Conservation (phyloP, 1,139 yeast genomes). For the Arxiozyma slooffiae region DNA sequence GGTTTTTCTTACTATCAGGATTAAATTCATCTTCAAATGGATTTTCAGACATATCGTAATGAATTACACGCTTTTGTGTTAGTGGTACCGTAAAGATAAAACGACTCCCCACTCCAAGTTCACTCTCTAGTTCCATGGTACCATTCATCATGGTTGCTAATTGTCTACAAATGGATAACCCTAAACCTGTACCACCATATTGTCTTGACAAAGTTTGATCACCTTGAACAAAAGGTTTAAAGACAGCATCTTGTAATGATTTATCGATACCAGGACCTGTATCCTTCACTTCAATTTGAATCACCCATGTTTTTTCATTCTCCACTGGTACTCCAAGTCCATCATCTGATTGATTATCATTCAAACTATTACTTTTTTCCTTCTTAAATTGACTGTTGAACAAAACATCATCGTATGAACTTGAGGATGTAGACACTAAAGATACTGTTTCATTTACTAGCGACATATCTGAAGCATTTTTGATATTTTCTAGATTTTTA, state of each 20-base stretch:
- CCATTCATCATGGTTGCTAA: slow-evolving; percentile 86
- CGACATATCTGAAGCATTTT: slow-evolving; percentile 1
- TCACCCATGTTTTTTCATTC: slow-evolving; percentile 24
- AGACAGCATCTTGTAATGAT: slow-evolving; percentile 68
- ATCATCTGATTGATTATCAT: slow-evolving; percentile 17
- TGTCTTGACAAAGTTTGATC: slow-evolving; percentile 88
- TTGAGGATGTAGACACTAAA: slow-evolving; percentile 40
- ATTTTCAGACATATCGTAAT: slow-evolving; percentile 28
- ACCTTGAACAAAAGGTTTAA: slow-evolving; percentile 95
- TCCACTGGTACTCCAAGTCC: slow-evolving; percentile 16
- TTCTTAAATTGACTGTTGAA: slow-evolving; percentile 44
- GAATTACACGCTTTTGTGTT: slow-evolving; percentile 55
- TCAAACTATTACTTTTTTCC: slow-evolving; percentile 17
- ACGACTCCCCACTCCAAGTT: slow-evolving; percentile 67
- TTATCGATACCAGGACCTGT: slow-evolving; percentile 91
- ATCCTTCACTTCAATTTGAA: slow-evolving; percentile 68
- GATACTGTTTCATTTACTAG: slow-evolving; percentile 28
- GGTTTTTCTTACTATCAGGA: slow-evolving; percentile 33
- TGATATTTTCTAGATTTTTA: not conserved
- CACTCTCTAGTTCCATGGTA: slow-evolving; percentile 58
- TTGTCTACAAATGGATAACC: slow-evolving; percentile 86
- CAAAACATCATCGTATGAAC: slow-evolving; percentile 46
- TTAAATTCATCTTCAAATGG: slow-evolving; percentile 42
- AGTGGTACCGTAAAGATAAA: slow-evolving; percentile 75
- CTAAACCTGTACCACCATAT: slow-evolving; percentile 93